phyloP scores from a whole-genome alignment of 2,329 filamentous ascomycete genomes.

The Cryoendolithus antarcticus region DNA sequence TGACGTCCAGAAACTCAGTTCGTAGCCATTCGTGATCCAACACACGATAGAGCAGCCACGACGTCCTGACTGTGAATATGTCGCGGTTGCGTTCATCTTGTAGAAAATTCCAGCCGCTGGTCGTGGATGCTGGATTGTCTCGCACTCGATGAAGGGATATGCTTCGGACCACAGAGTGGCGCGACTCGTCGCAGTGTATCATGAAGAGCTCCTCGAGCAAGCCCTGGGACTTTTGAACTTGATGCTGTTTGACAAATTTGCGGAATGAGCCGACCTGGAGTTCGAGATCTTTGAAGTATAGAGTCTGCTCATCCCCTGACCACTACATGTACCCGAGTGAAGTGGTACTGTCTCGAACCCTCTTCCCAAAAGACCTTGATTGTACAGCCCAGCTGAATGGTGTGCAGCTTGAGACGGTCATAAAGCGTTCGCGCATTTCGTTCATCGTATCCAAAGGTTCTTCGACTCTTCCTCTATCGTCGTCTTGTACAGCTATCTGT shows the following conservation, averaged over 20 bases:
- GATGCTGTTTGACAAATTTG: not conserved
- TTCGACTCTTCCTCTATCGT: not conserved
- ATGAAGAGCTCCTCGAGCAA: conserved; percentile 3
- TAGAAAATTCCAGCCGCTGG: conserved; percentile 1
- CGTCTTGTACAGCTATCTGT: conserved; percentile 6
- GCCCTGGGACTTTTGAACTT: conserved; percentile 1
- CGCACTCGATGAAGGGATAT: conserved; percentile 1
- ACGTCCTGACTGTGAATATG: not conserved
- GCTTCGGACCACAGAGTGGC: not conserved
- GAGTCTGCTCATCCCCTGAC: not conserved
- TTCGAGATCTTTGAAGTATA: not conserved
- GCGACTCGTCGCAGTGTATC: conserved; percentile 1
- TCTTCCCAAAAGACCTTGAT: not conserved
- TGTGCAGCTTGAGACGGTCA: conserved; percentile 7
- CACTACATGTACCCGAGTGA: not conserved
- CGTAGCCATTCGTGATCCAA: not conserved
- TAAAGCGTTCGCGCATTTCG: conserved; percentile 7
- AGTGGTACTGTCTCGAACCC: not conserved
- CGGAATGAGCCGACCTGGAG: not conserved
- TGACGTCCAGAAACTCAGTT: not conserved
- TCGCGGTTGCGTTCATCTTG: not conserved
- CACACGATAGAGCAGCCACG: not conserved
- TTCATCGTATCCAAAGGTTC: not conserved
- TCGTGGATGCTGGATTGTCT: not conserved
- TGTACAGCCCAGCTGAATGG: conserved; percentile 3